A percentile compares a stretch with the other conserved stretches of the same genome.
phyloP scores from a whole-genome alignment of 805 yeast species.

The Starmerella sp. region DNA sequence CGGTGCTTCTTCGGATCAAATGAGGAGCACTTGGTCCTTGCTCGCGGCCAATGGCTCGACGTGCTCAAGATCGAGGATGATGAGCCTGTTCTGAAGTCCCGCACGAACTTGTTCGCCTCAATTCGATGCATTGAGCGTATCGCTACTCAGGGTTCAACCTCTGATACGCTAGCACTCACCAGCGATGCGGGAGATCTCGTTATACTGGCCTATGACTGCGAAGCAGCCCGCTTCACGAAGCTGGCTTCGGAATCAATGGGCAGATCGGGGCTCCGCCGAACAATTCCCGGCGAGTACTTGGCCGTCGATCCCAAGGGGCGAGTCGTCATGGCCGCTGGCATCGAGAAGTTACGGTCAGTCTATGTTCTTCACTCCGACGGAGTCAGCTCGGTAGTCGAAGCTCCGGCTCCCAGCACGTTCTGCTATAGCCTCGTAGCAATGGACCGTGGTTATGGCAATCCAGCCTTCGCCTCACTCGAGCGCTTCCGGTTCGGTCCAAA shows the following conservation, averaged over 20 bases:
- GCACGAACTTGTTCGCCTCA: constrained; percentile 45
- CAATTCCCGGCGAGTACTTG: constrained; percentile 63
- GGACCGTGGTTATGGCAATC: constrained; percentile 73
- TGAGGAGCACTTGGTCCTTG: constrained; percentile 52
- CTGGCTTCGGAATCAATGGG: constrained; percentile 35
- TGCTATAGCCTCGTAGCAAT: constrained; percentile 48
- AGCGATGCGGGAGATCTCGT: constrained; percentile 71
- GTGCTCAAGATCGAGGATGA: constrained; percentile 40
- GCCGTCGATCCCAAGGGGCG: constrained; percentile 54
- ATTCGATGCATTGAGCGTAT: constrained; percentile 45
- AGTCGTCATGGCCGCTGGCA: constrained; percentile 34
- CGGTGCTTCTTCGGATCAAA: constrained; percentile 49
- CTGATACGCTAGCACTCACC: constrained; percentile 53
- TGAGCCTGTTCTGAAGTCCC: constrained; percentile 40
- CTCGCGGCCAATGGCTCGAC: constrained; percentile 44
- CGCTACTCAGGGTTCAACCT: constrained; percentile 41
- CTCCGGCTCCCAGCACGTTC: constrained; percentile 27
- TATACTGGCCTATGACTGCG: constrained; percentile 38
- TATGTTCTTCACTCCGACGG: not conserved
- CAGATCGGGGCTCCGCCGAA: constrained; percentile 58
- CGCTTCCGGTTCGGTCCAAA: constrained; percentile 34
- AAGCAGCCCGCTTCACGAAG: constrained; percentile 19
- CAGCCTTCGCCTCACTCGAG: constrained; percentile 74
- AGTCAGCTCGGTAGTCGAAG: not conserved
- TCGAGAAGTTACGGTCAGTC: not conserved